These are phyloP conservation scores for Blastocystis sp. DNA, from an alignment of 352 stramenopile genomes.

Conservation along the genomic window DNA sequence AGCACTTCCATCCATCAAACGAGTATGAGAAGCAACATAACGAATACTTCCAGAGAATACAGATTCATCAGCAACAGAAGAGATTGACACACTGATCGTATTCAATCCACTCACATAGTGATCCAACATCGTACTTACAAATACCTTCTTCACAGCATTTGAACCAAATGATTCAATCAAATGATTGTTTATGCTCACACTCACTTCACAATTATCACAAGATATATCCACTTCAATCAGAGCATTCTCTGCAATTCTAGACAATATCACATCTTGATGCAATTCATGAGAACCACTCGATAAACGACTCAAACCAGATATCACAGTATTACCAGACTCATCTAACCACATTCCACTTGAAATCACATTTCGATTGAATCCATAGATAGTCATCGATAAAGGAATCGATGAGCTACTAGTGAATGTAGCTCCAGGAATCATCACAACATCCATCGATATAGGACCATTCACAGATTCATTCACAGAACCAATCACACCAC, in stretches of 20 bases:
- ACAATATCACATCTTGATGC: not conserved
- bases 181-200: not conserved
- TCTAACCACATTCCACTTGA: not conserved
- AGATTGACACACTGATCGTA: not conserved
- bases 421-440: not conserved
- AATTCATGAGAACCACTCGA: not conserved
- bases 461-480: not conserved
- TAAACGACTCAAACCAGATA: not conserved
- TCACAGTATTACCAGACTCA: not conserved
- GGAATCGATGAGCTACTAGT: not conserved
- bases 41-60: not conserved
- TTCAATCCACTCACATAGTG: not conserved
- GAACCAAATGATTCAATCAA: not conserved
- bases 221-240: not conserved
- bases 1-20: not conserved
- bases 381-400: not conserved
- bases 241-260: not conserved
- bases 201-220: not conserved
- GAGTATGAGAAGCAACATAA: not conserved
- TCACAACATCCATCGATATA: not conserved
- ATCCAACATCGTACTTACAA: not conserved
- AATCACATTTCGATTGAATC: not conserved
- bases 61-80: not conserved
- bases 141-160: not conserved
- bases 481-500: not conserved